Percentiles rank a stretch among this genome's conserved stretches.
Conservation (phyloP, 2,329 filamentous ascomycete species). For the Scedosporium apiospermum region DNA sequence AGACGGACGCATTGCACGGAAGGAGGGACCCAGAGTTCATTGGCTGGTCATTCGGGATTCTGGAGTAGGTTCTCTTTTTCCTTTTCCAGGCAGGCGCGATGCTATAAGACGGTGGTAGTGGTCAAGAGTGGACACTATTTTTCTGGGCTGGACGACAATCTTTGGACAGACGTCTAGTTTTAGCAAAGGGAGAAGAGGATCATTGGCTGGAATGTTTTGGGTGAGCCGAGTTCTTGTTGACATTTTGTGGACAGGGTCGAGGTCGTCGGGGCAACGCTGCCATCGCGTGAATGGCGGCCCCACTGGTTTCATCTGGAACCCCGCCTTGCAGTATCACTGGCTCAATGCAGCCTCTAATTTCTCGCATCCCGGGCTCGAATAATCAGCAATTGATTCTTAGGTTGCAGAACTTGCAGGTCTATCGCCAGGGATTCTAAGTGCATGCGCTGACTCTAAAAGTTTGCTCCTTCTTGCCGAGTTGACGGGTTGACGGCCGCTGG, state of each 20-base stretch:
- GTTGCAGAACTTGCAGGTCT: neutral
- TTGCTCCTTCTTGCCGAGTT: neutral
- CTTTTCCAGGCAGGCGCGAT: neutral
- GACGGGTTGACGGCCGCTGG: neutral
- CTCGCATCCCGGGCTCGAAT: neutral
- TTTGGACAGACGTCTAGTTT: neutral
- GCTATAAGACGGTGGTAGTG: neutral
- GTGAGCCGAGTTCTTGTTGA: neutral
- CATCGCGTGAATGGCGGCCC: neutral
- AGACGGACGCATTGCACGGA: constrained; percentile 5
- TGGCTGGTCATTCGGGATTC: neutral
- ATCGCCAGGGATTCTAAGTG: neutral
- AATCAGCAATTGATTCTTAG: too few relatives aligned
- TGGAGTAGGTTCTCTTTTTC: neutral
- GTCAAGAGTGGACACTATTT: neutral
- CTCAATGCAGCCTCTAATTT: neutral
- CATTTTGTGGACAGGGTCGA: neutral
- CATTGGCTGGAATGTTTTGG: constrained; percentile 1
- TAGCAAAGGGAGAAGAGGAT: neutral
- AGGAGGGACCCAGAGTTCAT: neutral
- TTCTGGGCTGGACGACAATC: neutral
- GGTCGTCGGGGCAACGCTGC: neutral
- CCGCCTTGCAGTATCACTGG: neutral
- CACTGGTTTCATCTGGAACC: constrained; percentile 1
- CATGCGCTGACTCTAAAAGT: neutral